Evolutionary conservation across 1,284 basidiomycete species (phyloP), one percentile per base, ranked within the genome.

Genomic region (Rhodotorula sp.): DNA sequence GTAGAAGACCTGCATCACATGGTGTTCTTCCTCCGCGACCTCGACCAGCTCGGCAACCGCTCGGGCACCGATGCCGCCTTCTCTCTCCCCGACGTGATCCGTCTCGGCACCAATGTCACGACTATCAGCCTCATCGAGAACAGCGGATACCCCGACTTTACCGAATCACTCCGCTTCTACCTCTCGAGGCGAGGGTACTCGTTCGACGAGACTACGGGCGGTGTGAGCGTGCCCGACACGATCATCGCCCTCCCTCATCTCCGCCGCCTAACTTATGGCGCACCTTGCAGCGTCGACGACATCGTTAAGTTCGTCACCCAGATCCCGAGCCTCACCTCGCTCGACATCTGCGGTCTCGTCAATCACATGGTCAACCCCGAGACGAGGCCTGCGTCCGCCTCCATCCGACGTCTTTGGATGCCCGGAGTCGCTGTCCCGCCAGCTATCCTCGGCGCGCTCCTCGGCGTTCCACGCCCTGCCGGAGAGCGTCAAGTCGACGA

Each of bases 281-380:
- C 60, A 1, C 66, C 63, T 4, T 53, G 55, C 19, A 47, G 59
- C 19, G 39, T 71, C 59, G 56, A 30, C 34, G 59, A 68, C 52
- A 54, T 71, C 39, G 24, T 47, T 52, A 39, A 46, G 29, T 53
- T 70, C 53, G 46, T 62, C 24, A 32, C 53, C 27, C 27, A 48
- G n/a, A 32, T 70, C 34, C 58, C 68, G 22, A 29, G 57, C 9
- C 67, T 71, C 24, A 47, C 48, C 17, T n/a, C 44, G 4, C 62
- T 71, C n/a, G 59, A 58, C 56, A 29, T 71, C 15, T 22, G 32
- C 13, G 70, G 62, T 55, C 59, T 68, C 11, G 59, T 68, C 52
- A 59, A 66, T 11, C 51, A 48, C n/a, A 4, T 30, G 1, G 54
- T 55, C 7, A 1, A 24, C 4, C 20, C 20, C 32, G 17, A 2